Evolutionary conservation across 331 rosid genomes (phyloP), one percentile per base, ranked within the genome.

Genomic region (Cydonia oblonga): DNA sequence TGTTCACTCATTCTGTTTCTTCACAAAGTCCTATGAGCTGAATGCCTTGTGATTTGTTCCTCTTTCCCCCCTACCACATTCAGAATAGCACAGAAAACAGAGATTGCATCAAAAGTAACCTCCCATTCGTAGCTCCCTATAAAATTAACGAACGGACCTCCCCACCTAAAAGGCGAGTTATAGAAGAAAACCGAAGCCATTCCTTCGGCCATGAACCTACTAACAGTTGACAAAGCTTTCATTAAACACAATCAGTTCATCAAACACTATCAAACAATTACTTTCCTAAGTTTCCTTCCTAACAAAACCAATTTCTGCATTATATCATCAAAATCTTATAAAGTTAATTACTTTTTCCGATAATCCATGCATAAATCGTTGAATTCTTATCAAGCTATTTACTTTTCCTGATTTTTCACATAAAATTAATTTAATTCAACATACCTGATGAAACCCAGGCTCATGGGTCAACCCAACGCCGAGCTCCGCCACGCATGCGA

Each of bases 391-490:
- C 19, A 18, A 46, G 38, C 15, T 8, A 11, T 65, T 40, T 18
- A 42, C 64, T n/a, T 2, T 40, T 33, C 1, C 7, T 56, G 61
- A 54, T 56, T 9, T 22, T 56, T 10, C 28, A 10, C 12, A 51
- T 23, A 3, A 69, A 52, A 69, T 29, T 6, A 69, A 8, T 11
- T 33, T 1, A 4, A 22, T 6, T 49, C 20, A 49, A 2, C n/a
- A n/a, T 74, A 91, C 97, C 99, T 95, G 99, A 87, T 95, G 99
- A 82, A 95, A 95, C 14, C 99, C 99, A 70, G 96, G 92, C 78
- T 95, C 97, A 60, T 83, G 96, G 16, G 97, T 91, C 49, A 95
- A 80, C 4, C 71, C 87, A 19, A 95, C 84, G 46, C 99, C 99
- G 16, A 95, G 97, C 79, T 95, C 97, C 49, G 90, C 91, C 52